phyloP scores from a whole-genome alignment of 768 basidiomycete species.

The Brasilioporus rufonigricans region DNA sequence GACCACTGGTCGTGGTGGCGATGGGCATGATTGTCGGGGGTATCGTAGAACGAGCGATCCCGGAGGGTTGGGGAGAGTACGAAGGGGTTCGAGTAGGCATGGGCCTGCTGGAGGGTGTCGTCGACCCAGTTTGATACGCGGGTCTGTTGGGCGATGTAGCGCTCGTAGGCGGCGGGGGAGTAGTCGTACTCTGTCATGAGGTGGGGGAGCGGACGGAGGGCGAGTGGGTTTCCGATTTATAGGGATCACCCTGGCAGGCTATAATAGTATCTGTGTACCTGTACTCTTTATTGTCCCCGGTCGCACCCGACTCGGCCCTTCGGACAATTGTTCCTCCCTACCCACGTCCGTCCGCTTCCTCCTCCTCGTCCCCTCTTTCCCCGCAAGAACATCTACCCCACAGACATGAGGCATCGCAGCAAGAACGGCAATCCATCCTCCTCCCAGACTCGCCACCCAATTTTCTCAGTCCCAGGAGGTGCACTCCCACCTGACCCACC shows the following conservation, averaged over 20 bases:
- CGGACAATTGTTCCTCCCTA: too few relatives aligned
- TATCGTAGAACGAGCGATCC: conserved; percentile 31
- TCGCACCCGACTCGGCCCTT: background rate
- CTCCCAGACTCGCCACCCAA: conserved; percentile 2
- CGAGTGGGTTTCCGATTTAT: conserved; percentile 11
- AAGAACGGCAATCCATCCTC: background rate
- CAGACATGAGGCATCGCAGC: background rate
- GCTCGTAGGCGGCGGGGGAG: conserved; percentile 53
- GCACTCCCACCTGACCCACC: background rate
- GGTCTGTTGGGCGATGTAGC: conserved; percentile 43
- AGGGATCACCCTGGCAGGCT: background rate
- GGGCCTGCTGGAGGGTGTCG: conserved; percentile 36
- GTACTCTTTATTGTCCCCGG: background rate
- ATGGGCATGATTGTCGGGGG: background rate
- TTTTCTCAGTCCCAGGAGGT: too few relatives aligned
- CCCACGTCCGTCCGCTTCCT: background rate
- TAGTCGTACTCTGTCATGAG: conserved; percentile 62
- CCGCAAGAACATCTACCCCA: conserved; percentile 25
- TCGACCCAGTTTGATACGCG: conserved; percentile 52
- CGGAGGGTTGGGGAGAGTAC: conserved; percentile 28
- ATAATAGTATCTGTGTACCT: background rate
- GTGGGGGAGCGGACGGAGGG: conserved; percentile 4
- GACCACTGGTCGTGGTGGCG: conserved; percentile 21
- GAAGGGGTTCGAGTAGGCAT: conserved; percentile 29
- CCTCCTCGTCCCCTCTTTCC: conserved; percentile 19